phyloP scores from a whole-genome alignment of 352 stramenopile genomes.

The Discostella stelligera region DNA sequence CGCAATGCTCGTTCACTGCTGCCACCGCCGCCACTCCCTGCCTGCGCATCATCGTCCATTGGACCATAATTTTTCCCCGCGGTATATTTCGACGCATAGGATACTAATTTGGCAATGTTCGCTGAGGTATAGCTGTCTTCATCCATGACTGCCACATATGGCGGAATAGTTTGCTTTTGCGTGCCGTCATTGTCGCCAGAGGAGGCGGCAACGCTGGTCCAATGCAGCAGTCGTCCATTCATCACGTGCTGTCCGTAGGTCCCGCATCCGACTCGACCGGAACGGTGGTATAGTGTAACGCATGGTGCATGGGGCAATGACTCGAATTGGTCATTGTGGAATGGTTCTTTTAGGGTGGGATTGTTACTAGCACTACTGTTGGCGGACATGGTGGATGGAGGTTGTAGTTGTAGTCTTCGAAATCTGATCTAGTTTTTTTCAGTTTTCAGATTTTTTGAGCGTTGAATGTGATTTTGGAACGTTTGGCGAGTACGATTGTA shows the following conservation, averaged over 20 bases:
- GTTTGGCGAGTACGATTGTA: too few relatives aligned
- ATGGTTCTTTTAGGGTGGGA: constrained; percentile 29
- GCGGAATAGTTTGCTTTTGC: constrained; percentile 13
- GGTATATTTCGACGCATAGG: constrained; percentile 15
- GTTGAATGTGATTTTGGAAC: too few relatives aligned
- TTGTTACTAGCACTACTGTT: neutral
- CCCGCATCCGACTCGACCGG: constrained; percentile 68
- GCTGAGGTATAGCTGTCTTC: constrained; percentile 58
- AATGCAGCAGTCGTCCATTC: constrained; percentile 55
- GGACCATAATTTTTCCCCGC: constrained; percentile 31
- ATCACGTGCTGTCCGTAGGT: constrained; percentile 54
- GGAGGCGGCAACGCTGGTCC: constrained; percentile 39
- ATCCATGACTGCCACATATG: constrained; percentile 72
- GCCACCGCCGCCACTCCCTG: neutral
- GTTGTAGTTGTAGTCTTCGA: too few relatives aligned
- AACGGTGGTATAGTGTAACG: constrained; percentile 66
- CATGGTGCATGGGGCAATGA: constrained; percentile 60
- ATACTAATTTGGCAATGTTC: constrained; percentile 47
- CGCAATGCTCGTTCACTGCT: constrained; percentile 42
- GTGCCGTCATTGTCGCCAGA: constrained; percentile 14
- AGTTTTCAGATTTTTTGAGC: too few relatives aligned
- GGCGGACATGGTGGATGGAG: neutral
- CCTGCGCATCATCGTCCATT: neutral
- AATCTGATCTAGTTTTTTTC: too few relatives aligned
- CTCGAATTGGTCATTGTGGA: constrained; percentile 40